Evolutionary conservation across 2,329 filamentous ascomycete species (phyloP), one percentile per base, ranked within the genome.

Genomic region (Aspergillus fumigatus): DNA sequence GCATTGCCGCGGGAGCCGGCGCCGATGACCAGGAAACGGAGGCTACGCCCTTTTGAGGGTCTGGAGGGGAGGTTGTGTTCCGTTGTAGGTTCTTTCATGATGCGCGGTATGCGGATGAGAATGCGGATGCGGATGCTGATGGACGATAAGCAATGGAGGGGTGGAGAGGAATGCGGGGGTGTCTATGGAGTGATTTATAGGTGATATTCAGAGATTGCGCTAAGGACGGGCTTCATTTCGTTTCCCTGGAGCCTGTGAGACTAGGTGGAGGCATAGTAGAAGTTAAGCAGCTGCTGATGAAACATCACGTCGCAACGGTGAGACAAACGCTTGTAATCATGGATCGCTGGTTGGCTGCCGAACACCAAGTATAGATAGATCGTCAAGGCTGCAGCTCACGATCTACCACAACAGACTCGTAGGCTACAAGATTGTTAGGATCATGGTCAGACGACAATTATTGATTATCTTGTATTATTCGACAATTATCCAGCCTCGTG

Each of bases 21-120:
- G 21, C 92, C 92, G 64, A 96, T 87, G 66, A 96, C 83, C 54
- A 95, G 80, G 66, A 95, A 84, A 51, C 87, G 84, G 3, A 86
- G 25, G 25, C 5, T 26, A 26, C 25, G 25, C 25, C 25, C 25
- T 7, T 26, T 26, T 7, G 7, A 7, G 25, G 48, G 55, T 52
- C 27, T 52, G 53, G 47, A 19, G 25, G 49, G 21, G 29, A 27
- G 27, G 48, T 50, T 19, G 27, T 29, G 27, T 29, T 29, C 27
- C 11, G 3, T 11, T 5, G 32, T 14, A 27, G 59, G 61, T 57
- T 64, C 59, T 60, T 65, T 64, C 63, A 67, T 68, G 19, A 53
- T 57, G 54, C 2, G 29, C 38, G 48, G 23, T 23, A 23, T 38
- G 19, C 5, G 21, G 11, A 35, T 48, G 25, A 2, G 26, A 17